Conservation (phyloP, 1,139 yeast species). For the Candida frijolesensis region DNA sequence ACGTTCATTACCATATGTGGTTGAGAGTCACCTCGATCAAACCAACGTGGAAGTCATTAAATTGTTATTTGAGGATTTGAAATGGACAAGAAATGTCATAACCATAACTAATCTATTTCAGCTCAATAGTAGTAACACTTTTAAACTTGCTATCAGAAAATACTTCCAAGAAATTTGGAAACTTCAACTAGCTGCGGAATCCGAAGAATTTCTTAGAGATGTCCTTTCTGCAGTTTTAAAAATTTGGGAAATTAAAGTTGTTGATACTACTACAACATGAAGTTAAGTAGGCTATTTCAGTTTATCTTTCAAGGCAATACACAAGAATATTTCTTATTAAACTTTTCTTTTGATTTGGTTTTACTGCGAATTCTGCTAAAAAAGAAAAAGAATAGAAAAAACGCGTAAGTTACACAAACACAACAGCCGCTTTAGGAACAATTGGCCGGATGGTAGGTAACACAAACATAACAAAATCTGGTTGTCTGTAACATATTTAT, state of each 20-base stretch:
- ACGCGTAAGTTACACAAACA: not conserved
- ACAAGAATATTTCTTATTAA: not conserved
- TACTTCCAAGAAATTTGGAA: constrained; percentile 11
- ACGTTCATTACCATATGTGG: constrained; percentile 4
- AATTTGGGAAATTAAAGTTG: constrained; percentile 11
- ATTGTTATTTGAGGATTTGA: constrained; percentile 8
- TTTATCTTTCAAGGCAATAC: not conserved
- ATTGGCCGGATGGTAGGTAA: not conserved
- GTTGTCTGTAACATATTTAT: too few relatives aligned
- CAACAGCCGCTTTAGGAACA: too few relatives aligned
- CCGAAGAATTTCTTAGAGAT: constrained; percentile 9
- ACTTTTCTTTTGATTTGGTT: not conserved
- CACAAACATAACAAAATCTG: not conserved
- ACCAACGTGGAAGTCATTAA: not conserved
- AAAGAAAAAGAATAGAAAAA: not conserved
- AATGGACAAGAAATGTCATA: constrained; percentile 9
- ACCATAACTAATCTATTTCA: constrained; percentile 6
- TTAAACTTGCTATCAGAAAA: constrained; percentile 5
- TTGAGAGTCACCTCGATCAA: not conserved
- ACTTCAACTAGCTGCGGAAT: constrained; percentile 4
- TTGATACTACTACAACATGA: not conserved
- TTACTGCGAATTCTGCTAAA: not conserved
- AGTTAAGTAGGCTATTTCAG: not conserved
- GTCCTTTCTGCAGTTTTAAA: constrained; percentile 9
- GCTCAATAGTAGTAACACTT: constrained; percentile 2